A percentile compares a stretch with the other conserved stretches of the same genome.
phyloP scores from a whole-genome alignment of 208 protist species.

The Leishmania guyanensis region DNA sequence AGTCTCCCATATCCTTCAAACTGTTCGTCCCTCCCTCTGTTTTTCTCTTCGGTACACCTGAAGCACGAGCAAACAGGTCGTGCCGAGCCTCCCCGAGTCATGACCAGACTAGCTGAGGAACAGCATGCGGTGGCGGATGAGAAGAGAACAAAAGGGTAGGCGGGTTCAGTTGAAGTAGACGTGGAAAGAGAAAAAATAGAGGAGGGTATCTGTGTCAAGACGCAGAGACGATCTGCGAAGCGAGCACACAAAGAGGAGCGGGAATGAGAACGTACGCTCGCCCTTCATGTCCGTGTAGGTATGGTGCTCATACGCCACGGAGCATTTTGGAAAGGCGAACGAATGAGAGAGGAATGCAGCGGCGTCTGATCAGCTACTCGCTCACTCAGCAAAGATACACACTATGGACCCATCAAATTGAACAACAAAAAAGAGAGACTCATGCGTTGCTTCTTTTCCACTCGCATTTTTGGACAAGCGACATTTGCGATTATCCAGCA shows the following conservation, averaged over 20 bases:
- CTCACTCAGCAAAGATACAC: not conserved
- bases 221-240: not conserved
- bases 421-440: not conserved
- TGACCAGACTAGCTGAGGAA: not conserved
- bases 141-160: conserved; percentile 9
- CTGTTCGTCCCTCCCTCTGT: not conserved
- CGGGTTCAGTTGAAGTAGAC: not conserved
- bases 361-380: not conserved
- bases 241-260: not conserved
- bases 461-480: too few species aligned
- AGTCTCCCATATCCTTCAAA: not conserved
- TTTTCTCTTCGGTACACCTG: not conserved
- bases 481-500: not conserved
- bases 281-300: not conserved
- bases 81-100: not conserved
- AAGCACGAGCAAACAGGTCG: not conserved
- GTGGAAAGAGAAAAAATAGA: not conserved
- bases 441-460: not conserved
- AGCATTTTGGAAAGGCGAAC: not conserved
- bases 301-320: not conserved
- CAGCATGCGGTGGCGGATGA: not conserved
- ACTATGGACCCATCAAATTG: not conserved
- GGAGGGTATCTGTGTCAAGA: not conserved
- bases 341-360: not conserved
- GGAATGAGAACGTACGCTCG: not conserved